Base-by-base conservation (phyloP, 2,329 filamentous ascomycete species). In the Fusarium drepaniforme region DNA sequence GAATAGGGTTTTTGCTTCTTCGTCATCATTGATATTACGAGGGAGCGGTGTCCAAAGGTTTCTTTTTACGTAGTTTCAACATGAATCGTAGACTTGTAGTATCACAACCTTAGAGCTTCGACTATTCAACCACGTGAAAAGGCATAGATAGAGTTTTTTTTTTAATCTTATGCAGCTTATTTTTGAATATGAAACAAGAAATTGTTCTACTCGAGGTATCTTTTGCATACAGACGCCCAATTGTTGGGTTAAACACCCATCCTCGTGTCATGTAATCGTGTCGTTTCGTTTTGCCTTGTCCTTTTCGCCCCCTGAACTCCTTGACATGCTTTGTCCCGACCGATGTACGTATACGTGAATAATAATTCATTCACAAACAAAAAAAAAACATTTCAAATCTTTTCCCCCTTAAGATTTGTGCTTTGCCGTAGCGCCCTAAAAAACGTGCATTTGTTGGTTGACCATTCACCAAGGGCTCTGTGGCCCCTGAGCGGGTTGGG, bases 391-490 rank as follows among this genome's bases (percentile, higher is more conserved):
- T 30, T 58, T 33, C 46, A 64, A 64, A 25, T 11, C 5, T 35
- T 21, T 21, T 44, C 1, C 35, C 8, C 30, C 21, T 8, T 33
- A 16, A 8, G 18, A 40, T 56, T 6, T 33, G 28, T 30, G 35
- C 11, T 30, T 33, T 33, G 28, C 51, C 51, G 18, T 33, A 30
- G 51, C 51, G 51, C 51, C 51, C 15, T 30, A 42, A 66, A 58
- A 62, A 33, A 21, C 9, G 30, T 64, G 18, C 8, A 21, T 56
- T 12, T 51, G 18, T 21, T 46, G 21, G 40, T 30, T 15, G 38
- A 57, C 18, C n/a, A 63, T 77, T 56, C 68, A 80, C 81, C 78
- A 82, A 21, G 75, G 77, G 66, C 75, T 80, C 58, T 81, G 79
- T 9, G 57, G 62, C 23, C 72, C 76, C 53, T 79, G 78, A 28